Base-by-base conservation (phyloP, 345 rosid species). In the Iberis pinnata region DNA sequence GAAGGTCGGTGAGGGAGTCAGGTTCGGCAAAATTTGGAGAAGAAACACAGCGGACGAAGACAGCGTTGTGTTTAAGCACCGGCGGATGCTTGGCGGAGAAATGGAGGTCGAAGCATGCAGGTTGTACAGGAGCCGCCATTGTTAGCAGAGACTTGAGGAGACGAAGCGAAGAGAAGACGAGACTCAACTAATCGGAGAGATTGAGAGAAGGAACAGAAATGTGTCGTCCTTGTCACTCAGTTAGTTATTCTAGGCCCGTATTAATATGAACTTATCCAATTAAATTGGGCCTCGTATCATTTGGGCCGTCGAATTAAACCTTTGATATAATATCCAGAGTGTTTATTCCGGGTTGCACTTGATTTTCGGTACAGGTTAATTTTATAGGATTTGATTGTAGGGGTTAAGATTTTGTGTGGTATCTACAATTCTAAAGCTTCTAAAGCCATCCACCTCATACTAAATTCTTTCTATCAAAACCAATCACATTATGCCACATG, bases 61-160 rank as follows among this genome's bases (percentile, higher is more conserved):
- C 8, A 13, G 71, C 17, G 43, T 70, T 72, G 9, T 55, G 33
- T 42, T 63, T 43, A n/a, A 64, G 57, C 7, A 46, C 53, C 8
- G 61, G 43, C 0, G 52, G 52, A 46, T 52, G 55, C 16, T 63
- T 69, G 0, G 55, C 60, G 54, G 62, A 47, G 64, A 69, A 69
- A 12, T 57, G 71, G 32, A 54, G 68, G 58, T 44, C 63, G 12
- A 15, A 65, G 67, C 64, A 56, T 44, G 68, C 73, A 33, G 79
- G 73, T 44, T 77, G 72, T 22, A 56, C 40, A 15, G 63, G 47
- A 13, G 70, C 73, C 53, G 73, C 77, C 82, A 77, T 74, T 65
- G n/a, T 57, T 49, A 45, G 67, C 59, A 37, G 61, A 60, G 55
- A 17, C 14, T 45, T 35, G 29, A 60, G 61, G 53, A 42, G 63